A percentile compares a stretch with the other conserved stretches of the same genome.
Conservation (phyloP, 768 basidiomycete genomes). For the Leucocoprinus birnbaumii region DNA sequence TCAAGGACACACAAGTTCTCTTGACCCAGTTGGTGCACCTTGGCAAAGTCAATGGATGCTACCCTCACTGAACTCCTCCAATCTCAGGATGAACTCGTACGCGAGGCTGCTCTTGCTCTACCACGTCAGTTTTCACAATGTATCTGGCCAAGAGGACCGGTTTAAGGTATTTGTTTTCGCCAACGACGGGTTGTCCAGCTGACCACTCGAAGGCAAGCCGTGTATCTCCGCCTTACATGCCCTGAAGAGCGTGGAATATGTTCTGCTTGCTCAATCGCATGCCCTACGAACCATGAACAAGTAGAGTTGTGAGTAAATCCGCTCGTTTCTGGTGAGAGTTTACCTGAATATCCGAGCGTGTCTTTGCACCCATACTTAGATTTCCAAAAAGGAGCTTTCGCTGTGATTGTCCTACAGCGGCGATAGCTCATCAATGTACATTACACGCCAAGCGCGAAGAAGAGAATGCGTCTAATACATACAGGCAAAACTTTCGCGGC, state of each 20-base stretch:
- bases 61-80: constrained; percentile 44
- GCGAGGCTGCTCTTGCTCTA: constrained; percentile 53
- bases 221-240: constrained; percentile 81
- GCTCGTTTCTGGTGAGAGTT: too few species aligned
- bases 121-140: constrained; percentile 67
- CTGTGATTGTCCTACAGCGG: constrained; percentile 79
- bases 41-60: constrained; percentile 30
- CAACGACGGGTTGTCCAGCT: constrained; percentile 13
- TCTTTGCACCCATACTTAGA: constrained; percentile 20
- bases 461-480: constrained; percentile 57
- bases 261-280: constrained; percentile 82
- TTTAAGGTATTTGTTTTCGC: constrained; percentile 36
- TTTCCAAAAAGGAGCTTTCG: constrained; percentile 83
- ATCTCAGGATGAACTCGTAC: constrained; percentile 46
- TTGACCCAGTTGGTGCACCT: too few species aligned
- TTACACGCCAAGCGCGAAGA: constrained; percentile 54
- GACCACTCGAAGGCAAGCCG: constrained; percentile 53
- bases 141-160: constrained; percentile 54
- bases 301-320: constrained; percentile 58
- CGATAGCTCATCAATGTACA: constrained; percentile 59
- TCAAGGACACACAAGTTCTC: too few species aligned
- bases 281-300: constrained; percentile 85
- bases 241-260: constrained; percentile 67
- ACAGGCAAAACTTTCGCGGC: constrained; percentile 72
- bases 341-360: too few species aligned